Conservation (phyloP, 306 rosid species). For the Rosa multiflora region DNA sequence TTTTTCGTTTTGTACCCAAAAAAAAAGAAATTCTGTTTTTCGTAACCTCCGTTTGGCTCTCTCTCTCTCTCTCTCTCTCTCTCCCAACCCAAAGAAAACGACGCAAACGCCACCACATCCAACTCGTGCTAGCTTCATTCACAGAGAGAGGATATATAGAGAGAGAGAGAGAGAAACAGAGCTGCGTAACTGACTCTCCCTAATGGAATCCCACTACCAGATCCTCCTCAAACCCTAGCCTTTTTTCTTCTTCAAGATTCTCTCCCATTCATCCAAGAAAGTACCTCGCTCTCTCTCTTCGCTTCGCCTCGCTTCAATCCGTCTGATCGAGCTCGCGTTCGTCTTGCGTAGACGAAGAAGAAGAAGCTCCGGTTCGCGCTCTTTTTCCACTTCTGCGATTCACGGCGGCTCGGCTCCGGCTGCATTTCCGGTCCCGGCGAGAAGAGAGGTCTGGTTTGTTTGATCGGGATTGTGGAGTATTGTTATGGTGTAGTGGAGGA, state of each 20-base stretch:
- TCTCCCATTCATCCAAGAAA: slow-evolving; percentile 26
- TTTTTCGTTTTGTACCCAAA: neutral
- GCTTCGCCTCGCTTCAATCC: neutral
- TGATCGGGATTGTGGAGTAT: slow-evolving; percentile 17
- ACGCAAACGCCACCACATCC: slow-evolving; percentile 20
- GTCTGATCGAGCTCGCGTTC: slow-evolving; percentile 11
- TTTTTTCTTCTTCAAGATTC: slow-evolving; percentile 27
- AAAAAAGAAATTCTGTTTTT: neutral
- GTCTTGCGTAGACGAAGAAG: slow-evolving; percentile 21
- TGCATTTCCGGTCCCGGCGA: neutral
- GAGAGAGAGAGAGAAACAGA: slow-evolving; percentile 14
- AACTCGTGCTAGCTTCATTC: neutral
- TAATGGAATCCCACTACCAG: slow-evolving; percentile 40
- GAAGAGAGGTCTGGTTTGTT: neutral
- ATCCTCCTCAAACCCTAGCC: slow-evolving; percentile 56
- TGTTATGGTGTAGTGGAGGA: slow-evolving; percentile 25
- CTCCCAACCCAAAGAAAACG: slow-evolving; percentile 26
- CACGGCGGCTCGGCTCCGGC: slow-evolving; percentile 4
- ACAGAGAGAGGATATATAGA: neutral
- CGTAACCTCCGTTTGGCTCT: slow-evolving; percentile 14
- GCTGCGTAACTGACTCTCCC: slow-evolving; percentile 38
- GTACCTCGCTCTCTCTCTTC: neutral
- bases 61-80: neutral
- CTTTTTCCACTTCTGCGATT: neutral
- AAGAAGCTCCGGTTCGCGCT: slow-evolving; percentile 11